Evolutionary conservation across 805 yeast species (phyloP).

Genomic region (Maudiozyma serrabonitensis): DNA sequence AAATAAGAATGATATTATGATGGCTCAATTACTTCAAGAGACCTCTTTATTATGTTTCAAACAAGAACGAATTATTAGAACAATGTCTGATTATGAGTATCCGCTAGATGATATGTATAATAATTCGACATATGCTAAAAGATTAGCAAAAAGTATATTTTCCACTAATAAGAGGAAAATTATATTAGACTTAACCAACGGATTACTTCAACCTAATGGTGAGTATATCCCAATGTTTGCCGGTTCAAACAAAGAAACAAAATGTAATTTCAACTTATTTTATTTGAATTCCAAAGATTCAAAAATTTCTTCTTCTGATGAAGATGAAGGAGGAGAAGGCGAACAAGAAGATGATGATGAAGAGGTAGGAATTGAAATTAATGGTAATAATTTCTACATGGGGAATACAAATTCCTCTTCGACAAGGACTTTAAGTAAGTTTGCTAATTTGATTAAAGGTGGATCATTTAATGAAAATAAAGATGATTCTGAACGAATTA

Average conservation of each 20-base stretch:
- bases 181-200: background rate
- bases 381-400: background rate
- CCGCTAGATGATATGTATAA: constrained; percentile 14
- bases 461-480: background rate
- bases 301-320: no score
- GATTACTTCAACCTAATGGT: background rate
- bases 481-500: background rate
- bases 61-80: constrained; percentile 15
- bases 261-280: no score
- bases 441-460: background rate
- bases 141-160: constrained; percentile 1
- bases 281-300: no score
- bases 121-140: constrained; percentile 12
- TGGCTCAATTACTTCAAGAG: constrained; percentile 20
- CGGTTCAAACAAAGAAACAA: no score
- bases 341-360: background rate
- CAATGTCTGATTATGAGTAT: constrained; percentile 20
- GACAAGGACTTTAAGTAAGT: background rate
- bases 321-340: background rate
- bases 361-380: background rate
- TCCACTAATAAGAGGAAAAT: background rate
- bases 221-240: no score
- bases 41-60: constrained; percentile 15
- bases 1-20: background rate
- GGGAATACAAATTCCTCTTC: background rate